A percentile compares a stretch with the other conserved stretches of the same genome.
phyloP scores from a whole-genome alignment of 495 filamentous ascomycete species.

The Cetradonia linearis region DNA sequence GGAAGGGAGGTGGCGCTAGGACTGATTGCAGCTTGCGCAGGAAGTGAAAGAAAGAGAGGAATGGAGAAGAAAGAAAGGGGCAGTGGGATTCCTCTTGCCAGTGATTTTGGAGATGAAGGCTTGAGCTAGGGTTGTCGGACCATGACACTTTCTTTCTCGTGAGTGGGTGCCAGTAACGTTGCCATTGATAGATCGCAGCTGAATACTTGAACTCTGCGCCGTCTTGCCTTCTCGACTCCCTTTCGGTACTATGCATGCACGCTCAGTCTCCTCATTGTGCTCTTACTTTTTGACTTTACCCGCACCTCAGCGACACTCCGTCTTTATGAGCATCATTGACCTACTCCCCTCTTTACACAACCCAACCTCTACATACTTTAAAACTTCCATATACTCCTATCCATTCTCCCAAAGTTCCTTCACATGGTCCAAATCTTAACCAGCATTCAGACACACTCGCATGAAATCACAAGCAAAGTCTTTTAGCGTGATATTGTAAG shows the following conservation, averaged over 20 bases:
- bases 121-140: not conserved
- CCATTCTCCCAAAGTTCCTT: not conserved
- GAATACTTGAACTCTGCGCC: not conserved
- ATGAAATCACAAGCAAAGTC: not conserved
- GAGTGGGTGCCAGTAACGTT: not conserved
- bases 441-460: not conserved
- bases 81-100: not conserved
- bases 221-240: not conserved
- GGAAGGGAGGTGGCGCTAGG: conserved; percentile 57
- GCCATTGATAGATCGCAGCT: not conserved
- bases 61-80: not conserved
- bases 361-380: not conserved
- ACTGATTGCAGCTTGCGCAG: conserved; percentile 58
- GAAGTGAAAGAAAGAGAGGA: conserved; percentile 31
- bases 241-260: not conserved
- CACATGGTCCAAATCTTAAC: not conserved
- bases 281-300: not conserved
- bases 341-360: not conserved
- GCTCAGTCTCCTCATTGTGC: not conserved
- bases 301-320: not conserved
- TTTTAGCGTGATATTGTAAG: not conserved
- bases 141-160: not conserved
- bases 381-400: not conserved
- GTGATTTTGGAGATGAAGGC: conserved; percentile 7
- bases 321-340: not conserved